These are phyloP conservation scores for Saccharomycopsis fibuligera DNA, from an alignment of 805 yeast genomes.

Conservation along the genomic window DNA sequence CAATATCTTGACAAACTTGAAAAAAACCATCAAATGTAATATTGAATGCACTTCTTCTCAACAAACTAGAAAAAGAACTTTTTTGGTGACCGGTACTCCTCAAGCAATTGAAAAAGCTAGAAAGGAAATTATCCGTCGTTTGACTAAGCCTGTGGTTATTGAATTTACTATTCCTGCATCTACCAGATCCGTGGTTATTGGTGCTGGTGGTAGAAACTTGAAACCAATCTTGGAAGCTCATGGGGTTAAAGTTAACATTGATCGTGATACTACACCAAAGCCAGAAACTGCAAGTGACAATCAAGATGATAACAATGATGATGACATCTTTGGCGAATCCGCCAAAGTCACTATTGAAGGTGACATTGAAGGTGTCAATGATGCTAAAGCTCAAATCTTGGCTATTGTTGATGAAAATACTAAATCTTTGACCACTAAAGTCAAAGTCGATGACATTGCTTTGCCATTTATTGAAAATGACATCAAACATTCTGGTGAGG, in stretches of 20 bases:
- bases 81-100: conserved; percentile 71
- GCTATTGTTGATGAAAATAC: conserved; percentile 73
- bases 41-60: conserved; percentile 80
- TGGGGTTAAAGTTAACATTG: conserved; percentile 67
- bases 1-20: conserved; percentile 58
- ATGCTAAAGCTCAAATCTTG: conserved; percentile 64
- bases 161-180: conserved; percentile 67
- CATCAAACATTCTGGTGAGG: conserved; percentile 16
- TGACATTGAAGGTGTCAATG: conserved; percentile 73
- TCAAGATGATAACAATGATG: conserved; percentile 41
- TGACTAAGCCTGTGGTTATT: conserved; percentile 66
- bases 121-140: conserved; percentile 64
- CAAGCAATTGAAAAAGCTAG: conserved; percentile 63
- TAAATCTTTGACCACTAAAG: conserved; percentile 44
- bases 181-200: conserved; percentile 74
- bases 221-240: conserved; percentile 69
- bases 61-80: conserved; percentile 71
- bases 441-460: conserved; percentile 37
- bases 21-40: conserved; percentile 53
- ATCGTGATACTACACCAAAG: conserved; percentile 28
- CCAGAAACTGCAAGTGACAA: conserved; percentile 29
- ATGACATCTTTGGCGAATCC: conserved; percentile 54
- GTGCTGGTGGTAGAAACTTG: conserved; percentile 77
- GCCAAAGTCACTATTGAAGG: conserved; percentile 68
- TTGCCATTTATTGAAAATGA: conserved; percentile 29